phyloP scores from a whole-genome alignment of 1,284 basidiomycete genomes.

The Hypsizygus ulmarius region DNA sequence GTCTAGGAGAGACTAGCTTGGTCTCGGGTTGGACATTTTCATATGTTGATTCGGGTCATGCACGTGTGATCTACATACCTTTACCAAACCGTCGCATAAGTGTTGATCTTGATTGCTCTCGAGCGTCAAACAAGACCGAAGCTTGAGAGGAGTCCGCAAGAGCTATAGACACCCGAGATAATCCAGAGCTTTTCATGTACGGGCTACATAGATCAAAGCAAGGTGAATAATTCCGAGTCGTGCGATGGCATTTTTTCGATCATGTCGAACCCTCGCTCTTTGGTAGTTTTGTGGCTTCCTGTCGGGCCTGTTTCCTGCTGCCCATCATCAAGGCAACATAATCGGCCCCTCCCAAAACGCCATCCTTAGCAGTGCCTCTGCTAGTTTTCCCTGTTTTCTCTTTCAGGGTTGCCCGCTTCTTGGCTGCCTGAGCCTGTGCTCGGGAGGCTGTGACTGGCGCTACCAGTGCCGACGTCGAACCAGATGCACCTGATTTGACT shows the following conservation, averaged over 20 bases:
- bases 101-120: too few relatives aligned
- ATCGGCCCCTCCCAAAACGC: slow-evolving; percentile 70
- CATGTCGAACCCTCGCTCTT: slow-evolving; percentile 1
- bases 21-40: too few relatives aligned
- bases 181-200: neutral
- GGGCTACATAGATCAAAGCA: too few relatives aligned
- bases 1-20: too few relatives aligned
- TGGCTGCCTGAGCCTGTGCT: slow-evolving; percentile 32
- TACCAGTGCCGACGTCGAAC: slow-evolving; percentile 12
- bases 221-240: too few relatives aligned
- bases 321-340: slow-evolving; percentile 72
- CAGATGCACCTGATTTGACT: slow-evolving; percentile 24
- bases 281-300: slow-evolving; percentile 61
- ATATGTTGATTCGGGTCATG: too few relatives aligned
- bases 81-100: too few relatives aligned
- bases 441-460: slow-evolving; percentile 21
- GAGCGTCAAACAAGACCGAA: too few relatives aligned
- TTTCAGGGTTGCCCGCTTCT: slow-evolving; percentile 50
- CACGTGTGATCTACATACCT: too few relatives aligned
- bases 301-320: slow-evolving; percentile 57
- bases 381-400: slow-evolving; percentile 39
- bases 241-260: neutral
- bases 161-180: neutral
- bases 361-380: slow-evolving; percentile 31
- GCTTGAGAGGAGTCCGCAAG: neutral